phyloP scores from a whole-genome alignment of 2,329 filamentous ascomycete genomes.

The Nakataea oryzae region DNA sequence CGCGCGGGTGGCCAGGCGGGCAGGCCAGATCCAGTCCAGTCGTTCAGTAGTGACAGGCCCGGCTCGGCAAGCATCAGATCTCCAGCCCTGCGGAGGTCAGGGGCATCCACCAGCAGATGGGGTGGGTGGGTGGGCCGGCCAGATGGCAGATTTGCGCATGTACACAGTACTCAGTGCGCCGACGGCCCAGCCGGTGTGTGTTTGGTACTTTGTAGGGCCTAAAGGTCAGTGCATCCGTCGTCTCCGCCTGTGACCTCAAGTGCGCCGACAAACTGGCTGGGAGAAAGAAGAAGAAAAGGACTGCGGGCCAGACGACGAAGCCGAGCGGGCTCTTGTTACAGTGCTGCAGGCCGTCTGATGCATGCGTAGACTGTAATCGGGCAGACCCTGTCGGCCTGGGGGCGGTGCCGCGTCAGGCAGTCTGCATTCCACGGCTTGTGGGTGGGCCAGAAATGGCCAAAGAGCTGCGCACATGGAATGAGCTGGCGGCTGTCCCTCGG shows the following conservation, averaged over 20 bases:
- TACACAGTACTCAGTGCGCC: not conserved
- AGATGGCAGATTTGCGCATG: too few relatives aligned
- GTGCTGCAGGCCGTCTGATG: not conserved
- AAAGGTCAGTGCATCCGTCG: too few relatives aligned
- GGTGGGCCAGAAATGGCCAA: not conserved
- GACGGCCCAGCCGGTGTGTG: too few relatives aligned
- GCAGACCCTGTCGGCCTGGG: not conserved
- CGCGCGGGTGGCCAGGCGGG: not conserved
- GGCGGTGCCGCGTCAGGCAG: not conserved
- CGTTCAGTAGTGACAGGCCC: not conserved
- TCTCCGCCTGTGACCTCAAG: too few relatives aligned
- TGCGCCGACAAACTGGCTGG: too few relatives aligned
- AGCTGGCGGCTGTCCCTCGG: too few relatives aligned
- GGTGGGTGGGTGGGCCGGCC: not conserved
- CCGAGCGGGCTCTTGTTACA: too few relatives aligned
- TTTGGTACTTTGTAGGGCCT: too few relatives aligned
- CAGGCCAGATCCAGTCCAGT: not conserved
- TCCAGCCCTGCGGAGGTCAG: not conserved
- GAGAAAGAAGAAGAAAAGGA: too few relatives aligned
- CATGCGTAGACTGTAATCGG: not conserved
- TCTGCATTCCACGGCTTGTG: not conserved
- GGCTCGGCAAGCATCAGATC: not conserved
- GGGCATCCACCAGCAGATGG: not conserved
- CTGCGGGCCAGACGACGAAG: too few relatives aligned
- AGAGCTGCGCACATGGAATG: not conserved